These are phyloP conservation scores for Stagonosporopsis vannaccii DNA, from an alignment of 2,329 filamentous ascomycete genomes.

Conservation along the genomic window DNA sequence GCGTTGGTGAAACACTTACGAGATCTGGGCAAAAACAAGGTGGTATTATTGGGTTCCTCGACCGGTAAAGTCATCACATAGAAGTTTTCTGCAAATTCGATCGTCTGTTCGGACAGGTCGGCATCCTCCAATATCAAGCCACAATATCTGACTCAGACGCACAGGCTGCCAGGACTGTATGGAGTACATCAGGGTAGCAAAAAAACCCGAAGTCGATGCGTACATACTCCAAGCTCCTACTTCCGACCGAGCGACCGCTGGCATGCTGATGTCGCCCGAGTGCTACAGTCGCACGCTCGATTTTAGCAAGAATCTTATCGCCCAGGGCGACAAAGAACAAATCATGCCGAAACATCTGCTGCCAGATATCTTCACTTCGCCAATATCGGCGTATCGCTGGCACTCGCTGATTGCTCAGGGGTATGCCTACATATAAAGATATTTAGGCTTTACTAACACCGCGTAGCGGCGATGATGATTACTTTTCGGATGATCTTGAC, in stretches of 20 bases:
- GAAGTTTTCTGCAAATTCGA: background rate
- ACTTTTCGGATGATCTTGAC: conserved; percentile 26
- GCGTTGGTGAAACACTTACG: conserved; percentile 23
- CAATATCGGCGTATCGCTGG: conserved; percentile 29
- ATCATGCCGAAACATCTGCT: conserved; percentile 8
- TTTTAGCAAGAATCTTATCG: conserved; percentile 17
- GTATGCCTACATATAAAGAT: background rate
- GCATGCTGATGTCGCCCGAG: conserved; percentile 21
- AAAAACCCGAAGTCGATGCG: conserved; percentile 2
- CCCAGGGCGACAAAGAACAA: background rate
- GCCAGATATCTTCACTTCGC: conserved; percentile 20
- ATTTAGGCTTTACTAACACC: background rate
- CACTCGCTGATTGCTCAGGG: conserved; percentile 20
- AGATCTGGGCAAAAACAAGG: conserved; percentile 9
- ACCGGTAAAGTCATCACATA: conserved; percentile 15
- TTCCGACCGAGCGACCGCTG: conserved; percentile 27
- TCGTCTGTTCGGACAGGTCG: background rate
- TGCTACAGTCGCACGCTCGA: conserved; percentile 10
- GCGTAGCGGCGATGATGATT: conserved; percentile 27
- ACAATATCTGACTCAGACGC: background rate
- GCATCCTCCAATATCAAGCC: background rate
- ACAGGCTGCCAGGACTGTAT: conserved; percentile 1
- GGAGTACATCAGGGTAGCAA: background rate
- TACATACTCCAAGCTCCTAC: conserved; percentile 28
- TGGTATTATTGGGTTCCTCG: conserved; percentile 20